These are phyloP conservation scores for Plasmodium vivax DNA, from an alignment of 169 alveolate genomes.

Conservation along the genomic window DNA sequence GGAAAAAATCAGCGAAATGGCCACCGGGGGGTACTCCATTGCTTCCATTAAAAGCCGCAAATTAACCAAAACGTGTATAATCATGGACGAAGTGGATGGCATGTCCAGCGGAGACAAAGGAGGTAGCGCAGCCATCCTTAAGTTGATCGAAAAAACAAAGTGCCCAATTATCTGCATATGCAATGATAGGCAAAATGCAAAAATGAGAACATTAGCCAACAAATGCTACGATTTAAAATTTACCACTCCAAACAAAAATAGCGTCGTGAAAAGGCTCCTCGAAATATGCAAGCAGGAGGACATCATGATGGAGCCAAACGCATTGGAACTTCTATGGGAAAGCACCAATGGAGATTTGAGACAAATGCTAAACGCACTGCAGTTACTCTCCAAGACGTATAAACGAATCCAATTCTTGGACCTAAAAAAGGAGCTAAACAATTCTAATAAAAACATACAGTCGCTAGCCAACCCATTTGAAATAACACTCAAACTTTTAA, in stretches of 20 bases:
- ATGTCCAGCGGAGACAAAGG: slow-evolving; percentile 98
- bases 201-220: slow-evolving; percentile 89
- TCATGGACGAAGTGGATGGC: slow-evolving; percentile 99
- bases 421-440: slow-evolving; percentile 80
- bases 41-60: slow-evolving; percentile 68
- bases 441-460: slow-evolving; percentile 86
- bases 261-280: slow-evolving; percentile 87
- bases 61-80: slow-evolving; percentile 83
- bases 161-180: slow-evolving; percentile 98
- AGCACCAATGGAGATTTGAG: slow-evolving; percentile 94
- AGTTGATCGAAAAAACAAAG: slow-evolving; percentile 93
- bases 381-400: slow-evolving; percentile 87
- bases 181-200: slow-evolving; percentile 90
- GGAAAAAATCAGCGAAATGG: slow-evolving; percentile 86
- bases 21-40: slow-evolving; percentile 85
- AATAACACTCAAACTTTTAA: slow-evolving; percentile 88
- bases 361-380: slow-evolving; percentile 91
- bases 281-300: slow-evolving; percentile 91
- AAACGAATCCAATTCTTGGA: slow-evolving; percentile 76
- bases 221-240: slow-evolving; percentile 96
- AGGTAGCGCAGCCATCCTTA: slow-evolving; percentile 95
- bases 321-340: slow-evolving; percentile 90
- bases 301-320: slow-evolving; percentile 87
- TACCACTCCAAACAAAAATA: slow-evolving; percentile 88
- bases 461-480: slow-evolving; percentile 90